phyloP scores from a whole-genome alignment of 73 alveolate genomes.

The Paramecium sexaurelia region DNA sequence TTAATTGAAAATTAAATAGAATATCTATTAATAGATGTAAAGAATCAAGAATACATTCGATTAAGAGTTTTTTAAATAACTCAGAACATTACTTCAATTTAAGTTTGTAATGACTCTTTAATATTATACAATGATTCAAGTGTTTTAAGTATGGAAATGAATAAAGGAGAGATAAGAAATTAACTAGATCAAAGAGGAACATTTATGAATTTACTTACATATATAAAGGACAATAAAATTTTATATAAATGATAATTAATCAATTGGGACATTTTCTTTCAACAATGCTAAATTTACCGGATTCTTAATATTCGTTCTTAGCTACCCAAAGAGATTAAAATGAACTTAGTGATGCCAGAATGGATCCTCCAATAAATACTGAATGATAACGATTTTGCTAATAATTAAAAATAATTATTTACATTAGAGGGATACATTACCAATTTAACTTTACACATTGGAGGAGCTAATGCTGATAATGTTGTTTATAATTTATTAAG shows the following conservation, averaged over 20 bases:
- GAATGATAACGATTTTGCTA: constrained; percentile 45
- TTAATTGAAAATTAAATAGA: neutral
- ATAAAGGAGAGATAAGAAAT: neutral
- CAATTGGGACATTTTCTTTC: constrained; percentile 93
- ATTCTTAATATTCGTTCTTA: constrained; percentile 94
- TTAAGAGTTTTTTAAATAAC: neutral
- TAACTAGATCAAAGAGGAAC: neutral
- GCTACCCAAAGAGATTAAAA: constrained; percentile 97
- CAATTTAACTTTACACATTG: constrained; percentile 36
- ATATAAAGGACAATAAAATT: neutral
- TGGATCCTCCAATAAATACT: constrained; percentile 92
- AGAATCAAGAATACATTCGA: neutral
- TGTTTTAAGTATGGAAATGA: neutral
- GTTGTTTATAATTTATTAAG: neutral
- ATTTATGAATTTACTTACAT: neutral
- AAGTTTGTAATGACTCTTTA: neutral
- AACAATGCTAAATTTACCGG: constrained; percentile 86
- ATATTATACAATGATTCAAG: neutral
- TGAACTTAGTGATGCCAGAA: constrained; percentile 91
- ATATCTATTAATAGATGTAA: neutral
- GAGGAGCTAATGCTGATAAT: constrained; percentile 3
- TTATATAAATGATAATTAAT: neutral
- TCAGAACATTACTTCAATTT: neutral
- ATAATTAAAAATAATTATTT: neutral
- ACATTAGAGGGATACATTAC: constrained; percentile 34